Base-by-base conservation (phyloP, 345 rosid genomes). In the Nephelium lappaceum region DNA sequence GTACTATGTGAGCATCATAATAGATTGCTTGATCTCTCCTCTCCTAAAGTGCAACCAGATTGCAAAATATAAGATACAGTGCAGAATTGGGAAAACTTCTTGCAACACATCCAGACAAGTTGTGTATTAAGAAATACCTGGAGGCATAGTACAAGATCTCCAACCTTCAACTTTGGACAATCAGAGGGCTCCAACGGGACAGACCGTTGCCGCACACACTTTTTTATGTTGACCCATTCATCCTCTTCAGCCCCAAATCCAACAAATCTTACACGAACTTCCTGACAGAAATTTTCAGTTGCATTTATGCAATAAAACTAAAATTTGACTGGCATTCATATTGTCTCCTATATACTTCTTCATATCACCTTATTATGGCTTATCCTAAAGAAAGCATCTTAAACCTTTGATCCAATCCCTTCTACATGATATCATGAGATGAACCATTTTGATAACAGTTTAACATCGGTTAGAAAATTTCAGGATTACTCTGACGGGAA, bases 191-290 rank as follows among this genome's bases (percentile, higher is more conserved):
- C 94, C 39, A 88, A 51, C 0, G 94, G 97, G 79, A 90, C 61
- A 53, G 97, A 92, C 31, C 92, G 87, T 24, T 80, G 81, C 57
- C 94, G 86, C 27, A 91, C 86, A 1, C 84, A 88, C 64, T 80
- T 83, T 79, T 86, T 88, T 14, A 90, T 73, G 73, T 83, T 89
- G 21, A 91, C 76, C 94, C 94, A 89, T 72, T 92, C 97, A 80
- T 92, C 94, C 68, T 92, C 93, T 72, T 88, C 91, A 6, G 93
- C 86, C 42, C 97, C 97, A 79, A 84, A 91, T 80, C 94, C 97
- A 76, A 85, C 83, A 82, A 84, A 92, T 89, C 97, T 89, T 71
- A 88, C 91, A 77, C 75, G 91, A 76, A 87, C 91, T 85, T 92
- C 93, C 94, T 45, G 45, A 86, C 58, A 83, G 67, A 75, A 67